Evolutionary conservation across 1,139 yeast species (phyloP), one percentile per base, ranked within the genome.

Genomic region (Debaryomycetaceae sp.): DNA sequence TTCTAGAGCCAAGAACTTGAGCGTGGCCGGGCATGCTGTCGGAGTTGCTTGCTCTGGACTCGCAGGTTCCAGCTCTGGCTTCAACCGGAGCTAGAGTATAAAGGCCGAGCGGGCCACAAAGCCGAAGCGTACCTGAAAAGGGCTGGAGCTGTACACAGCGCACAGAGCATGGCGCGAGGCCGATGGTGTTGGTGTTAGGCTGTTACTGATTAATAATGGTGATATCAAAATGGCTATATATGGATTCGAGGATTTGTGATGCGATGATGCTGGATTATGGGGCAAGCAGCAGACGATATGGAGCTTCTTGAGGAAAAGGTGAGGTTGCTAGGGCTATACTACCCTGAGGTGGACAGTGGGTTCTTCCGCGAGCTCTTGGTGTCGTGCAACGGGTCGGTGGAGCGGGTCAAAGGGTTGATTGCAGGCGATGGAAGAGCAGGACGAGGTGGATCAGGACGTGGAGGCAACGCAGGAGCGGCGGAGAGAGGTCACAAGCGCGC

Each of bases 311-410:
- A 43, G 24, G 46, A 53, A 7, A 52, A 54, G 42, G 22, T 56
- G 9, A 50, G 45, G 7, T 42, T 46, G 5, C 46, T 59, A 20
- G 23, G 37, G 13, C 41, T 49, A 4, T 58, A 55, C 35, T 59
- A 52, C 40, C 48, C 49, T 6, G 49, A 45, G 1, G 54, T 60
- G 2, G 68, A 62, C 37, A 52, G 45, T 17, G 63, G 58, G 1
- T 54, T 64, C 0, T 50, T 76, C 7, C 46, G 57, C 2, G 79
- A 75, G 43, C 43, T 76, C 2, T 58, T 76, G 7, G n/a, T 60
- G 4, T 56, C 66, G 0, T 72, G 77, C 51, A 62, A 62, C 24
- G 79, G 76, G 1, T 69, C 76, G 0, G 37, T 74, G 2, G 53
- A 53, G 5, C 46, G 52, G 13, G 63, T 74, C 1, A 62, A 62